phyloP scores from a whole-genome alignment of 1,284 basidiomycete species.

The Leccinum subfulvum region DNA sequence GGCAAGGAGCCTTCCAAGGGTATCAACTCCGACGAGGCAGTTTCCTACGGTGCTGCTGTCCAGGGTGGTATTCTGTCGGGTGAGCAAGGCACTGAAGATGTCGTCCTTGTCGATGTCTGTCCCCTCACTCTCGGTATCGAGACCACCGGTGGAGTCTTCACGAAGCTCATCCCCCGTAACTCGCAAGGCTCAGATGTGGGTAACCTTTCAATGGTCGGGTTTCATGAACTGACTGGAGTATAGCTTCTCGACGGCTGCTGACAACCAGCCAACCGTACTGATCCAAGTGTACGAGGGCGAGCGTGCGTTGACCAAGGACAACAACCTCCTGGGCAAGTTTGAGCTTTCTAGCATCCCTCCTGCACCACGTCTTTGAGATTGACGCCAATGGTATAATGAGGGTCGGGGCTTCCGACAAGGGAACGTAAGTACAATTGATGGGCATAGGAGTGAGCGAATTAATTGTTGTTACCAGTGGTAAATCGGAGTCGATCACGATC shows the following conservation, averaged over 20 bases:
- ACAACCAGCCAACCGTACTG: conserved; percentile 90
- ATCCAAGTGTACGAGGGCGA: conserved; percentile 96
- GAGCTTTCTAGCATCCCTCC: conserved; percentile 92
- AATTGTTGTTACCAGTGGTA: conserved; percentile 53
- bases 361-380: conserved; percentile 90
- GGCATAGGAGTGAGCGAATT: neutral
- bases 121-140: conserved; percentile 96
- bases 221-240: neutral
- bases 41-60: conserved; percentile 95
- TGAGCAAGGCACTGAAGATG: conserved; percentile 77
- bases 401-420: conserved; percentile 87
- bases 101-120: conserved; percentile 95
- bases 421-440: conserved; percentile 58
- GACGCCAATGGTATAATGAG: conserved; percentile 93
- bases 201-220: conserved; percentile 8
- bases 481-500: conserved; percentile 86
- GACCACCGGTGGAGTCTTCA: conserved; percentile 98
- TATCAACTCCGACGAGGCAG: conserved; percentile 94
- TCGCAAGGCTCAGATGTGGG: conserved; percentile 91
- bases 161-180: conserved; percentile 96
- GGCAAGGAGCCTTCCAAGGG: conserved; percentile 92
- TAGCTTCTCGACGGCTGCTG: conserved; percentile 92
- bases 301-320: conserved; percentile 95
- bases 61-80: conserved; percentile 96
- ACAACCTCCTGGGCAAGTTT: conserved; percentile 96